Conservation (phyloP, 2,329 filamentous ascomycete genomes). For the Macrophomina phaseolina region DNA sequence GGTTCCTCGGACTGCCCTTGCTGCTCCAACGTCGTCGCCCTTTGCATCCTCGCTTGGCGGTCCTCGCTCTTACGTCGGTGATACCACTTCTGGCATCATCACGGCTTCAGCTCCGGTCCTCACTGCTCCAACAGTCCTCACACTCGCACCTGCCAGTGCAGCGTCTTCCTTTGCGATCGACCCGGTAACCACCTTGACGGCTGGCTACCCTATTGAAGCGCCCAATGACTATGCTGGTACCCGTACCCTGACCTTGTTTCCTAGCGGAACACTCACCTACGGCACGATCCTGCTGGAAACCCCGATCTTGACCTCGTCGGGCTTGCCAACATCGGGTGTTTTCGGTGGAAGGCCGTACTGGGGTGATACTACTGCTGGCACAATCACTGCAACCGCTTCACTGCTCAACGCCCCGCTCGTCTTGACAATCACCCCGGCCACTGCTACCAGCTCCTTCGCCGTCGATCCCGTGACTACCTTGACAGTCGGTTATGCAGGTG, state of each 20-base stretch:
- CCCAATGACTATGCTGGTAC: background rate
- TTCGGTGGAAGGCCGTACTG: background rate
- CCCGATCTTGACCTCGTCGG: too few relatives aligned
- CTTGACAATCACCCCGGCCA: background rate
- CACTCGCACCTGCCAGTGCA: background rate
- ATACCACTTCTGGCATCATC: background rate
- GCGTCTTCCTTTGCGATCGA: background rate
- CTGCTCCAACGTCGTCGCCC: background rate
- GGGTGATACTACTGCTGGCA: background rate
- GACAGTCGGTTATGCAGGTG: background rate
- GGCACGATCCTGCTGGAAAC: too few relatives aligned
- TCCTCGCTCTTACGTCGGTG: background rate
- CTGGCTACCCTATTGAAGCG: background rate
- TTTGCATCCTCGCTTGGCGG: background rate
- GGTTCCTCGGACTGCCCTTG: background rate
- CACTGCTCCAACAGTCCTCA: background rate
- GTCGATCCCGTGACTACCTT: background rate
- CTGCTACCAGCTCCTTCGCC: background rate
- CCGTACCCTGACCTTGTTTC: background rate
- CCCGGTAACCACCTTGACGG: background rate
- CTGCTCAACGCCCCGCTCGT: background rate
- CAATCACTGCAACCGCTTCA: background rate
- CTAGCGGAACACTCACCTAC: background rate
- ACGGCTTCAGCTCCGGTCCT: background rate
- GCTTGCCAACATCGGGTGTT: too few relatives aligned